phyloP scores from a whole-genome alignment of 371 early-diverging fungal genomes.

The Lichtheimia ornata region DNA sequence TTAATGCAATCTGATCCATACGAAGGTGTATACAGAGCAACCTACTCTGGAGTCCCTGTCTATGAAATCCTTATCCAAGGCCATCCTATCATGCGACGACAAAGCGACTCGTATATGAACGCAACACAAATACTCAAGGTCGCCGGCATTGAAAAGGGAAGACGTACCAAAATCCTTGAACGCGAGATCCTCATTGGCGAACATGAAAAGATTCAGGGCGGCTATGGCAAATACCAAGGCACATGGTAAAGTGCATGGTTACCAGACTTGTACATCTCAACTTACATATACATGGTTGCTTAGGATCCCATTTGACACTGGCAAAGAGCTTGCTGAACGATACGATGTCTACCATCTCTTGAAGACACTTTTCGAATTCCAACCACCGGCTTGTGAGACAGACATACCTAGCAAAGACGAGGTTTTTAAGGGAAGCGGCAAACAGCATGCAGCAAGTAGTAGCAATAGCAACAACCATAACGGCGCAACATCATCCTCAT shows the following conservation, averaged over 20 bases:
- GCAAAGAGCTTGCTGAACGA: constrained; percentile 70
- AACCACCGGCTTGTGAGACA: constrained; percentile 37
- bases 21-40: constrained; percentile 57
- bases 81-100: constrained; percentile 90
- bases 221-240: constrained; percentile 97
- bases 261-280: not conserved
- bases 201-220: constrained; percentile 97
- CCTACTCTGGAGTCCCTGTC: constrained; percentile 85
- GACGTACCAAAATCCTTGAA: constrained; percentile 92
- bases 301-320: constrained; percentile 85
- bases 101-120: constrained; percentile 89
- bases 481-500: not conserved
- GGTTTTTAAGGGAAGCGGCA: constrained; percentile 9
- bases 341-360: constrained; percentile 66
- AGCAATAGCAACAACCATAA: not conserved
- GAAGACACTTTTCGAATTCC: constrained; percentile 67
- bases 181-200: constrained; percentile 80
- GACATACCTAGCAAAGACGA: constrained; percentile 33
- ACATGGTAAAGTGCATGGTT: constrained; percentile 63
- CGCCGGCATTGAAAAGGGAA: constrained; percentile 92
- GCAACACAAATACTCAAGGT: constrained; percentile 97
- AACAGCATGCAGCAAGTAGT: constrained; percentile 6
- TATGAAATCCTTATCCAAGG: constrained; percentile 83
- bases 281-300: not conserved
- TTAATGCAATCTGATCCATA: not conserved